Evolutionary conservation across 1,284 basidiomycete genomes (phyloP), one percentile per base, ranked within the genome.

Genomic region (Chondrostereum purpureum): DNA sequence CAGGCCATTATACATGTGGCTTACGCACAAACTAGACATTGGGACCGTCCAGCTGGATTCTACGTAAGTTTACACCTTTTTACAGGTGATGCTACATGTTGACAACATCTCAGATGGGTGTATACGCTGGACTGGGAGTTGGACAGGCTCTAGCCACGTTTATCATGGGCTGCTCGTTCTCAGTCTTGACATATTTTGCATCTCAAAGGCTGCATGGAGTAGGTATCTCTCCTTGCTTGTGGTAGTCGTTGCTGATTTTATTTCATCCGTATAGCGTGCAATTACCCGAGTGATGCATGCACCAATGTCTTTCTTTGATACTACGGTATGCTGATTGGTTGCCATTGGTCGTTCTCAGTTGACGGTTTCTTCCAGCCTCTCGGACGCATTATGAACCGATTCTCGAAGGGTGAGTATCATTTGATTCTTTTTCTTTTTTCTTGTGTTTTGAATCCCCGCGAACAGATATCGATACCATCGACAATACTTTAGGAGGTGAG

Each of bases 281-380:
- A 80, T 88, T 46, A 61, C 67, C 4, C 73, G 80, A 21, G 73
- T 90, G 34, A 75, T 81, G 66, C 73, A 79, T 53, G 83, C 87
- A 0, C 90, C 90, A 0, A 91, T 91, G 81, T 78, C 78, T 3
- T 92, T 92, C 70, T 93, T 92, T 57, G 92, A 94, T 59, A 92
- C 89, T 0, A 92, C 89, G 0, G 77, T 78, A 39, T 31, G 27
- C n/a, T 8, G 51, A 55, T 68, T 53, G 20, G 39, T 47, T 42
- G n/a, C n/a, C 14, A 16, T 39, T 8, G 33, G 21, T n/a, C 20
- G 12, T 6, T 35, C 3, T 17, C 4, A n/a, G 46, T 31, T 3
- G 0, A 14, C 3, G 22, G 43, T 27, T 34, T 12, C 37, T 19
- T n/a, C 36, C 43, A 82, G 75, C 92, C 92, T 5, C 70, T 93